Evolutionary conservation across 805 yeast species (phyloP), one percentile per base, ranked within the genome.

Genomic region (Huiozyma naganishii): DNA sequence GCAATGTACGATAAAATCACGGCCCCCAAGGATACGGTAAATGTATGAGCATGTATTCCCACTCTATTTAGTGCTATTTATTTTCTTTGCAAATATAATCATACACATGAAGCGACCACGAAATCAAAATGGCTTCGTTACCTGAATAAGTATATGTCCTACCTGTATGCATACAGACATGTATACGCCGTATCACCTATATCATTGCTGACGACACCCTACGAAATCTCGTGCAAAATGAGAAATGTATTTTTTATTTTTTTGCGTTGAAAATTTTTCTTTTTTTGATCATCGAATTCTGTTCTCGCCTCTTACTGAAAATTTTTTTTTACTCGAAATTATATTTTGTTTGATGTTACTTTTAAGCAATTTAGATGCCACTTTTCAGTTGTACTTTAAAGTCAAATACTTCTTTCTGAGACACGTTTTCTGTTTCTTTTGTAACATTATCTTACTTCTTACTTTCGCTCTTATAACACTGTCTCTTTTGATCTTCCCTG

Each of bases 1-100:
- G 79, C 76, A 29, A 87, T 88, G 95, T 88, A 85, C 62, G 71
- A 66, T 48, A 77, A 80, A 62, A 64, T 80, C 29, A 51, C 48
- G 7, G 51, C 48, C 11, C 35, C 50, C 6, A 44, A 39, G 17
- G 44, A 46, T 37, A n/a, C 34, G n/a, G n/a, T 17, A 17, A 17
- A 17, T 17, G 23, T 17, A 3, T 17, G 23, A 17, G 4, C 23
- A 4, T 17, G 23, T 17, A 17, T 17, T 17, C 23, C 23, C 23
- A 17, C 23, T 17, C 23, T 17, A 17, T 17, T 17, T 17, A 17
- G 23, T 17, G 23, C 23, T 3, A 17, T 17, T 17, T 17, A 17
- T 17, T 17, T 17, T 17, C 2, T 17, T 17, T 17, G 23, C 23
- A 3, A 4, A 17, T 17, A 17, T 17, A 17, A 17, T 17, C 4